Conservation (phyloP, 2,329 filamentous ascomycete genomes). For the Phyllosticta capitalensis region DNA sequence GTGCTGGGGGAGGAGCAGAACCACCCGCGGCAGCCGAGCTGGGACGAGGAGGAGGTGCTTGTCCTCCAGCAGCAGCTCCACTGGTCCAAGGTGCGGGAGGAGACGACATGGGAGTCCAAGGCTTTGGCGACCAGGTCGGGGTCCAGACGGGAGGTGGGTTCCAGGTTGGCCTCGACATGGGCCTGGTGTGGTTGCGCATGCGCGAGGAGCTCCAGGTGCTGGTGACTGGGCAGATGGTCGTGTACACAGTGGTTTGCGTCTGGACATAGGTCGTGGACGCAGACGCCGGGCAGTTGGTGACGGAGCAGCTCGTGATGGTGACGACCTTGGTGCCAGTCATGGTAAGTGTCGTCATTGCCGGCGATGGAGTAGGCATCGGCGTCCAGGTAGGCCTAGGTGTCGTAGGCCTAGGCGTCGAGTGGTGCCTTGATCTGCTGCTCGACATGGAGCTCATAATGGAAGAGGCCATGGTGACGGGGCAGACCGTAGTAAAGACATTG, state of each 20-base stretch:
- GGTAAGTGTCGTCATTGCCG: constrained; percentile 4
- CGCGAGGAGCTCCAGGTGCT: neutral
- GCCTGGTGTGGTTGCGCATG: neutral
- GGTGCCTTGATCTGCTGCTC: constrained; percentile 4
- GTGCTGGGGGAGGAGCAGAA: no score
- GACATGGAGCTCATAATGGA: constrained; percentile 12
- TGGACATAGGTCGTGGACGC: constrained; percentile 13
- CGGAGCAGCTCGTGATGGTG: constrained; percentile 18
- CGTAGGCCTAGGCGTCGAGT: no score
- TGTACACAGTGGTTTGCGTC: constrained; percentile 12
- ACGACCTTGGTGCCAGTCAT: constrained; percentile 5
- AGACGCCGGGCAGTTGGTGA: constrained; percentile 16
- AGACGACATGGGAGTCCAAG: neutral
- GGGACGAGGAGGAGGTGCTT: neutral
- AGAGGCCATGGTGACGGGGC: constrained; percentile 3
- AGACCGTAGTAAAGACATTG: constrained; percentile 14
- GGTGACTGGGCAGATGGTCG: constrained; percentile 13
- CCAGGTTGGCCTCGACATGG: neutral
- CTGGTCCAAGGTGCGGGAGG: neutral
- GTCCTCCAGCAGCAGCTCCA: neutral
- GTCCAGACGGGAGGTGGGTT: neutral
- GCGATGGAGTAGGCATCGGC: neutral
- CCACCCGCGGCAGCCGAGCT: neutral
- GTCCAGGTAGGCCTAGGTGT: no score
- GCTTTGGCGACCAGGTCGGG: neutral